Base-by-base conservation (phyloP, 1,284 basidiomycete genomes). In the Pterulicium gracile region DNA sequence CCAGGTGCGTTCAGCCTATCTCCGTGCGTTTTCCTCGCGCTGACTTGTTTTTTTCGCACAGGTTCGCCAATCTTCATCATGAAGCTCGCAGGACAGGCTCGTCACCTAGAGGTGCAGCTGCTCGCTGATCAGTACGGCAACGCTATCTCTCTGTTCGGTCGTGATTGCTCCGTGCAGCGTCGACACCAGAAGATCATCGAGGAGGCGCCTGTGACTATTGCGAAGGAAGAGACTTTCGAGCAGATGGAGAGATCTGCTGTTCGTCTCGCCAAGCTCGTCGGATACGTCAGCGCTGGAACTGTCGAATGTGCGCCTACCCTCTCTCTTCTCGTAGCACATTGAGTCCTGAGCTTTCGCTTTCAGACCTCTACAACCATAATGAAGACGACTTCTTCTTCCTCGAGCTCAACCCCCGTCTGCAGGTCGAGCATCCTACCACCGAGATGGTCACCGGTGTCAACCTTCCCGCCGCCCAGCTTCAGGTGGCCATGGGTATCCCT, bases 111-210 rank as follows among this genome's bases (percentile, higher is more conserved):
- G 67, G 96, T 98, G 20, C 96, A 99, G 67, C 79, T 99, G 41
- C 81, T 99, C 40, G 96, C 96, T 44, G 96, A 99, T 69, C 96
- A 98, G 66, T 99, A 98, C 64, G 96, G 96, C 50, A 97, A 97
- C 64, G 96, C 96, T 27, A 98, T 99, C 60, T 98, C 94, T 46
- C 77, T 99, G 47, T 99, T 98, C 59, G 96, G 96, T 57, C 94
- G 96, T 63, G 96, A 98, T 65, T 99, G 96, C 65, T 98, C 96
- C 48, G 96, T 99, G 43, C 96, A 99, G 68, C 89, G 96, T 58
- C 89, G 96, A 54, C 96, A 99, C 68, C 96, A 99, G 66, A 99
- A 99, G 74, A 99, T 99, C 56, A 99, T 99, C 51, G 96, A 99
- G 68, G 96, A 99, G 66, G 96, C 96, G 5, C 96, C 96, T 20